Evolutionary conservation across 352 stramenopile genomes (phyloP).

Genomic region (Peronosclerospora sorghi): DNA sequence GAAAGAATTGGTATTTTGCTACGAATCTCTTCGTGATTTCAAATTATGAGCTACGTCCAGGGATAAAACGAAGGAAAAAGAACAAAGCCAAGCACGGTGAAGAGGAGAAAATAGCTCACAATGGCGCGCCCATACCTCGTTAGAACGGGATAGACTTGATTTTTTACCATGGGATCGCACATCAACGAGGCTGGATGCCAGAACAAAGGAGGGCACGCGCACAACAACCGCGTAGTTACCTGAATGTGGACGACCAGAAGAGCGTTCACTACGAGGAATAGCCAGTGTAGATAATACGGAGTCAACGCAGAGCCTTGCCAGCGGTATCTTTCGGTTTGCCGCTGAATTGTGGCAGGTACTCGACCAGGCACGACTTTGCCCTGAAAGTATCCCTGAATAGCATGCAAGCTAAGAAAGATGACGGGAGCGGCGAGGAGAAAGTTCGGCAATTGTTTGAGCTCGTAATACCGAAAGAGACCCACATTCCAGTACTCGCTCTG

Average conservation of each 20-base stretch:
- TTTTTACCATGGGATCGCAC: constrained; percentile 1
- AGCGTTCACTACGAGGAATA: constrained; percentile 67
- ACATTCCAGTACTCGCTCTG: constrained; percentile 95
- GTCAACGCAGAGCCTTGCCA: constrained; percentile 15
- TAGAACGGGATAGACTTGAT: constrained; percentile 3
- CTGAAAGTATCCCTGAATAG: constrained; percentile 42
- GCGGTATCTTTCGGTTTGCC: background rate
- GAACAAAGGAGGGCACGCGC: constrained; percentile 66
- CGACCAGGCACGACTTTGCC: constrained; percentile 11
- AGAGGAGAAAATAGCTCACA: constrained; percentile 63
- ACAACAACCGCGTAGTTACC: constrained; percentile 72
- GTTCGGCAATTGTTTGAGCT: constrained; percentile 90
- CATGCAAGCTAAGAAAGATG: constrained; percentile 50
- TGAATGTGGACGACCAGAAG: constrained; percentile 79
- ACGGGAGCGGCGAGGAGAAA: constrained; percentile 88
- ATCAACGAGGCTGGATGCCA: constrained; percentile 48
- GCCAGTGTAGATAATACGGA: constrained; percentile 63
- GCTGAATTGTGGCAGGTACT: background rate
- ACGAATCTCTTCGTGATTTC: constrained; percentile 10
- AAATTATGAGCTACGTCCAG: constrained; percentile 40
- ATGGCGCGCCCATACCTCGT: constrained; percentile 22
- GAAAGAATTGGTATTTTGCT: background rate
- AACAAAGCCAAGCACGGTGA: constrained; percentile 44
- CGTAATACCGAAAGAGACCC: constrained; percentile 89
- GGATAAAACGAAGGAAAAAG: constrained; percentile 79